A percentile compares a stretch with the other conserved stretches of the same genome.
These are phyloP conservation scores for Hanseniaspora singularis DNA, from an alignment of 805 yeast species.

Conservation along the genomic window DNA sequence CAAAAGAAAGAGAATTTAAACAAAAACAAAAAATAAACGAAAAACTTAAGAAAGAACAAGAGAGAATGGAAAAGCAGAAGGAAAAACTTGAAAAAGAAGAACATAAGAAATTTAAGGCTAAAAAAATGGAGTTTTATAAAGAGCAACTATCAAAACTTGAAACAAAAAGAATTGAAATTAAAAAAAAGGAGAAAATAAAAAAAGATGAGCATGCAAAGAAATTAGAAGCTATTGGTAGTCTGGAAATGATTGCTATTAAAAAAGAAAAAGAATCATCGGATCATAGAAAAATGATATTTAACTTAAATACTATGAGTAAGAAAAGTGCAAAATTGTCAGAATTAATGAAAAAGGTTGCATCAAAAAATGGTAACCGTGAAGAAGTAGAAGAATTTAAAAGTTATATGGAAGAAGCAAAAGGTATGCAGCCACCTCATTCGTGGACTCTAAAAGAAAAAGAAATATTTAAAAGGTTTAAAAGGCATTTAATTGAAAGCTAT, in stretches of 20 bases:
- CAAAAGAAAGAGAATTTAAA: conserved; percentile 14
- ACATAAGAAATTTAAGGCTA: conserved; percentile 10
- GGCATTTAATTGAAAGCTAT: conserved; percentile 19
- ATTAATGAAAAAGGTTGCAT: conserved; percentile 77
- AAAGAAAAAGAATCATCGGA: background rate
- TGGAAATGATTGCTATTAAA: too few relatives aligned
- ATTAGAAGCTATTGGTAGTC: too few relatives aligned
- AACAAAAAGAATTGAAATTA: conserved; percentile 25
- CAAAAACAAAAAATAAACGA: conserved; percentile 6
- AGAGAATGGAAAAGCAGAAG: conserved; percentile 1
- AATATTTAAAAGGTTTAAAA: conserved; percentile 17
- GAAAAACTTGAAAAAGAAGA: conserved; percentile 13
- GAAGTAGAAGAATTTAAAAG: conserved; percentile 71
- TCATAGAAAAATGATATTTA: conserved; percentile 59
- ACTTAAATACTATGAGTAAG: conserved; percentile 71
- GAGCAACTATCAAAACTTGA: conserved; percentile 22
- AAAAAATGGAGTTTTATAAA: conserved; percentile 12
- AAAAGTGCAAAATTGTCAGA: conserved; percentile 53
- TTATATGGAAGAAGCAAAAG: conserved; percentile 65
- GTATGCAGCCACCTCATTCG: conserved; percentile 47
- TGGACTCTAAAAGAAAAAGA: conserved; percentile 23
- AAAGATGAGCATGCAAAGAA: conserved; percentile 16
- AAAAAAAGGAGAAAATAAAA: conserved; percentile 23
- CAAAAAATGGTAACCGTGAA: conserved; percentile 59
- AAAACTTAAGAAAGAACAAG: background rate